Evolutionary conservation across 257 asterid species (phyloP).

Genomic region (Petunia axillaris): DNA sequence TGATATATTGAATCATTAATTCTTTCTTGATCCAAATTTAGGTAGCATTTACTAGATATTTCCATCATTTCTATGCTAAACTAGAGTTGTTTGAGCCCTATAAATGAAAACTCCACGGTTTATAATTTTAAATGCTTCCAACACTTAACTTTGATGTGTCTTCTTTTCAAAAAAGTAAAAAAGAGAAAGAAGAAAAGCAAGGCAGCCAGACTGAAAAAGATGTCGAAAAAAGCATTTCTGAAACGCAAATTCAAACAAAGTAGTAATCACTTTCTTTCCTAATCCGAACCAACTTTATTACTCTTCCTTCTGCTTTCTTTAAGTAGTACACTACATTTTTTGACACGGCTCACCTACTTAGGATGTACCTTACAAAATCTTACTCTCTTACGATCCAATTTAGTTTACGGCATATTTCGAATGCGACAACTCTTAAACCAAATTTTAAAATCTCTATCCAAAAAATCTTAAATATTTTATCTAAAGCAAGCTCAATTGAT

Average conservation of each 20-base stretch:
- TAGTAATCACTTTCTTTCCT: neutral
- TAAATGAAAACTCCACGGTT: neutral
- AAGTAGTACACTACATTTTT: neutral
- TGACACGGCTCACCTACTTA: neutral
- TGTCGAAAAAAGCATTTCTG: constrained; percentile 7
- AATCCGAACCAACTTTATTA: neutral
- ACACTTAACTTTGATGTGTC: neutral
- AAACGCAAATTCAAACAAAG: constrained; percentile 11
- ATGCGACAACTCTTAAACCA: too few relatives aligned
- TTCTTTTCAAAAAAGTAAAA: neutral
- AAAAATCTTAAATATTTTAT: too few relatives aligned
- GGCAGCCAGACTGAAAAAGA: neutral
- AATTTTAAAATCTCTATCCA: too few relatives aligned
- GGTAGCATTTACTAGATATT: neutral
- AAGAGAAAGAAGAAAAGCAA: neutral
- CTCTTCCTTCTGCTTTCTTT: constrained; percentile 15
- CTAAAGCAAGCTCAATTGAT: too few relatives aligned
- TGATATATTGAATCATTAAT: neutral
- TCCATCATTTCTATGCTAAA: neutral
- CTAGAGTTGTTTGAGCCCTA: neutral
- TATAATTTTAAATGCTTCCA: neutral
- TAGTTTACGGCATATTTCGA: too few relatives aligned
- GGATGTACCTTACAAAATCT: neutral
- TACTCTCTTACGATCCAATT: neutral
- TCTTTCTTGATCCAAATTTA: neutral